Conservation (phyloP, 805 yeast species). For the Hanseniaspora opuntiae region DNA sequence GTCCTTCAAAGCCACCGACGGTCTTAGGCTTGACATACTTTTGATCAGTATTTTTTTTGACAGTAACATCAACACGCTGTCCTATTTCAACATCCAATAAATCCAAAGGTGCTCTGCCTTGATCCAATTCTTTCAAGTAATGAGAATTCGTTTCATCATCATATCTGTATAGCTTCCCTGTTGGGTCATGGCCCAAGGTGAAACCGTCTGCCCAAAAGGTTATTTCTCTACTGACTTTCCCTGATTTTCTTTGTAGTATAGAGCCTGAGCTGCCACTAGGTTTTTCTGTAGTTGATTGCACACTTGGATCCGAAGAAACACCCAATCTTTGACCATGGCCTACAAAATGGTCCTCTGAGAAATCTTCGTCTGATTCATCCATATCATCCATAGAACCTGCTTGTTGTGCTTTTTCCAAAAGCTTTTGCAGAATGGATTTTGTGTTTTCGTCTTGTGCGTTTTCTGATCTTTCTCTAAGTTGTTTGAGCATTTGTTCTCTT, state of each 20-base stretch:
- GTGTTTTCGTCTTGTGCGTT: constrained; percentile 19
- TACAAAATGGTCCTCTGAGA: constrained; percentile 25
- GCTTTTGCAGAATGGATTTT: constrained; percentile 36
- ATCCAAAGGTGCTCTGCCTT: constrained; percentile 82
- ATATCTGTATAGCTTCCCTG: constrained; percentile 65
- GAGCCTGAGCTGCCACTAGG: constrained; percentile 15
- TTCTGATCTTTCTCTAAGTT: constrained; percentile 11
- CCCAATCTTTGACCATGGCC: constrained; percentile 35
- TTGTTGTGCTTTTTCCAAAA: constrained; percentile 55
- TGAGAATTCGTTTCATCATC: constrained; percentile 84
- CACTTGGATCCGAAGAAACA: constrained; percentile 19
- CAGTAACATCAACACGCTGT: constrained; percentile 85
- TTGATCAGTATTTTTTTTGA: constrained; percentile 69
- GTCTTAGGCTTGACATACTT: constrained; percentile 60
- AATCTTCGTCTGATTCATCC: constrained; percentile 17
- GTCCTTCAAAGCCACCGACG: constrained; percentile 59
- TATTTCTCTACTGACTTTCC: constrained; percentile 61
- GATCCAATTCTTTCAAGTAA: constrained; percentile 64
- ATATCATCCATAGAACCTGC: constrained; percentile 38
- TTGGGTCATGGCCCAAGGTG: constrained; percentile 61
- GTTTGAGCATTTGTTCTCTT: constrained; percentile 17
- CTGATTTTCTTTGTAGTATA: constrained; percentile 20
- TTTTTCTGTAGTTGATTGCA: constrained; percentile 25
- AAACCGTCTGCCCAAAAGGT: constrained; percentile 96
- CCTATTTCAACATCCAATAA: constrained; percentile 73